phyloP scores from a whole-genome alignment of 1,139 yeast genomes.

The Yamadazyma dushanensis region DNA sequence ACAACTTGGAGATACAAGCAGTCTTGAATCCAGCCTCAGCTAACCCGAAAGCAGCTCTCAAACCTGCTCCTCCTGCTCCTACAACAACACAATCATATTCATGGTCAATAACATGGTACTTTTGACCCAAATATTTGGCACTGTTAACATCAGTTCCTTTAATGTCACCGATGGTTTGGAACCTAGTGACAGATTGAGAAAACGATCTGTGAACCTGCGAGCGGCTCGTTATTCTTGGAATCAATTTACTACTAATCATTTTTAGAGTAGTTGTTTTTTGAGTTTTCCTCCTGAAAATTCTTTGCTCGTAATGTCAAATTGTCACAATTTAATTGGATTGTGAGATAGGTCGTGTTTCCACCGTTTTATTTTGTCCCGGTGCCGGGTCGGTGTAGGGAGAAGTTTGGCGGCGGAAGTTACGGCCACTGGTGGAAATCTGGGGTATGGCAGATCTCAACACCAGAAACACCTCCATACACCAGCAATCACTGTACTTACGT shows the following conservation, averaged over 20 bases:
- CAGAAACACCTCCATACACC: too few relatives aligned
- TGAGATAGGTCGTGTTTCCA: neutral
- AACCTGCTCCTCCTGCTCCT: slow-evolving; percentile 98
- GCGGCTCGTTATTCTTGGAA: slow-evolving; percentile 2
- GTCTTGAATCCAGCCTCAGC: slow-evolving; percentile 97
- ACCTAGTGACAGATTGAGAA: slow-evolving; percentile 28
- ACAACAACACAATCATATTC: slow-evolving; percentile 97
- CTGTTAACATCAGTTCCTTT: slow-evolving; percentile 54
- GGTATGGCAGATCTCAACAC: too few relatives aligned
- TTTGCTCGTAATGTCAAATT: slow-evolving; percentile 1
- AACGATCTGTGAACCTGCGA: slow-evolving; percentile 19
- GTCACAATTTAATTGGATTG: slow-evolving; percentile 10
- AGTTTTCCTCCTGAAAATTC: too few relatives aligned
- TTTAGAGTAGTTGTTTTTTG: too few relatives aligned
- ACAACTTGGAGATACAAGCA: slow-evolving; percentile 94
- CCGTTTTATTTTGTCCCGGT: neutral
- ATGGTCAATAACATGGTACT: slow-evolving; percentile 92
- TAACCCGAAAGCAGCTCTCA: slow-evolving; percentile 96
- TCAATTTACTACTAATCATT: slow-evolving; percentile 10
- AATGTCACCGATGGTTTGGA: slow-evolving; percentile 46
- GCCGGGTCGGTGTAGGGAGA: too few relatives aligned
- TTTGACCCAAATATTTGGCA: slow-evolving; percentile 59
- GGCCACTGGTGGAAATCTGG: too few relatives aligned
- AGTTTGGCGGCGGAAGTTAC: too few relatives aligned
- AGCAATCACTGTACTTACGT: too few relatives aligned